Percentiles rank a stretch among this genome's conserved stretches.
phyloP scores from a whole-genome alignment of 2,329 filamentous ascomycete genomes.

The Venturia carpophila region DNA sequence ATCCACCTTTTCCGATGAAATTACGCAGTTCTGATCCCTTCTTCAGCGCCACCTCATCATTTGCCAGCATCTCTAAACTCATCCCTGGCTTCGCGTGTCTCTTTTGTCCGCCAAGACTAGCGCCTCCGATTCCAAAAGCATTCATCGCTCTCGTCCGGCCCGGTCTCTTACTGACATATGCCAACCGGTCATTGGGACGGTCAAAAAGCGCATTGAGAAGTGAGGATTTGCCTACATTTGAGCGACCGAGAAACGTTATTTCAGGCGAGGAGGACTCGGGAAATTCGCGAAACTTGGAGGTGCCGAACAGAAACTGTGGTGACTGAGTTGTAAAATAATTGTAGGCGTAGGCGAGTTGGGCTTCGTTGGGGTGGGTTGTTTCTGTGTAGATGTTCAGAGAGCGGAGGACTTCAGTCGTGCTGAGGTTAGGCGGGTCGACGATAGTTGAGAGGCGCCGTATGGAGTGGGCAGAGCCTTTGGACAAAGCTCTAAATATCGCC shows the following conservation, averaged over 20 bases:
- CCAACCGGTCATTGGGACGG: conserved; percentile 35
- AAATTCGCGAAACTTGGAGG: conserved; percentile 52
- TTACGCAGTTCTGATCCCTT: conserved; percentile 28
- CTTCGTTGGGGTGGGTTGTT: conserved; percentile 26
- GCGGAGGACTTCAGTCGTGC: background rate
- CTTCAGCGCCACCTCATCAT: conserved; percentile 19
- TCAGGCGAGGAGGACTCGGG: conserved; percentile 49
- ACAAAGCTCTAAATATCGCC: background rate
- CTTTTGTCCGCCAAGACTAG: conserved; percentile 24
- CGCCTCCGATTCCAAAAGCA: conserved; percentile 50
- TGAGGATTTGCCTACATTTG: conserved; percentile 62
- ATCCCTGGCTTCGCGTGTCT: conserved; percentile 19
- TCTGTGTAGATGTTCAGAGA: conserved; percentile 26
- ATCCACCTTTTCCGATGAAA: conserved; percentile 33
- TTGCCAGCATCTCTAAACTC: conserved; percentile 16
- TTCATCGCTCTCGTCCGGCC: conserved; percentile 60
- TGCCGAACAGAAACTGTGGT: conserved; percentile 52
- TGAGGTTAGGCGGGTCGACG: background rate
- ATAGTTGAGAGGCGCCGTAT: background rate
- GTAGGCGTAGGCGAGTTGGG: conserved; percentile 35
- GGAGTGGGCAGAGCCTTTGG: background rate
- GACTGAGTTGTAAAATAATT: conserved; percentile 38
- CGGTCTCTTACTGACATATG: conserved; percentile 50
- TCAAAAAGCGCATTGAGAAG: conserved; percentile 57
- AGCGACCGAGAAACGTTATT: conserved; percentile 60